These are phyloP conservation scores for Rhinocladiella similis DNA, from an alignment of 2,329 filamentous ascomycete species.

Conservation along the genomic window DNA sequence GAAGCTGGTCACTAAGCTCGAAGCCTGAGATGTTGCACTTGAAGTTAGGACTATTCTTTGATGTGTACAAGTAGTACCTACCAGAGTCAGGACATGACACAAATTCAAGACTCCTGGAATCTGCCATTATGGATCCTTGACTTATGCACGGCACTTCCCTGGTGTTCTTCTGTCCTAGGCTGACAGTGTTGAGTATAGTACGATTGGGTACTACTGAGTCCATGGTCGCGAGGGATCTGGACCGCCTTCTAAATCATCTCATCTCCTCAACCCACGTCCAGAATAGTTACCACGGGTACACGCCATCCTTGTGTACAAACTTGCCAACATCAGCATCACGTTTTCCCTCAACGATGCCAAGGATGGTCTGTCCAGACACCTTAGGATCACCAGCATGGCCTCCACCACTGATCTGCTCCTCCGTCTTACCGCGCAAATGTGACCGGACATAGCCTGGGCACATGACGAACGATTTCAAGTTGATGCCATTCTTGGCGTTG, in stretches of 20 bases:
- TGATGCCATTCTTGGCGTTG: constrained; percentile 46
- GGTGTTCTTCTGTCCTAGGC: no score
- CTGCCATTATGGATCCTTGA: no score
- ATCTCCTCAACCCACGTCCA: neutral
- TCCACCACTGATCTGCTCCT: constrained; percentile 35
- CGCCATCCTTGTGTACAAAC: constrained; percentile 32
- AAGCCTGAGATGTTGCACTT: neutral
- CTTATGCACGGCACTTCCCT: no score
- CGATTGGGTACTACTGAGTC: no score
- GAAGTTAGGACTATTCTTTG: neutral
- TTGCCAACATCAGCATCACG: constrained; percentile 34
- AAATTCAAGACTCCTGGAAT: no score
- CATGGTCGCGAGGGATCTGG: no score
- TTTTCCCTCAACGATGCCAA: constrained; percentile 28
- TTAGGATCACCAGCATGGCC: constrained; percentile 25
- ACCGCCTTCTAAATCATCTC: no score
- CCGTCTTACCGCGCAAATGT: constrained; percentile 37
- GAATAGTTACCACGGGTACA: constrained; percentile 27
- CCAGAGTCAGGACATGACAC: no score
- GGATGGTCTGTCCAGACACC: constrained; percentile 28
- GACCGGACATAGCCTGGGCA: constrained; percentile 51
- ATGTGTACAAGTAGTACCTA: neutral
- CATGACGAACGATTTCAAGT: constrained; percentile 43
- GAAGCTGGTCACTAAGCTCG: constrained; percentile 37
- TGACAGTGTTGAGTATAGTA: no score